Evolutionary conservation across 768 basidiomycete genomes (phyloP).

Genomic region (Collybiopsis confluens): DNA sequence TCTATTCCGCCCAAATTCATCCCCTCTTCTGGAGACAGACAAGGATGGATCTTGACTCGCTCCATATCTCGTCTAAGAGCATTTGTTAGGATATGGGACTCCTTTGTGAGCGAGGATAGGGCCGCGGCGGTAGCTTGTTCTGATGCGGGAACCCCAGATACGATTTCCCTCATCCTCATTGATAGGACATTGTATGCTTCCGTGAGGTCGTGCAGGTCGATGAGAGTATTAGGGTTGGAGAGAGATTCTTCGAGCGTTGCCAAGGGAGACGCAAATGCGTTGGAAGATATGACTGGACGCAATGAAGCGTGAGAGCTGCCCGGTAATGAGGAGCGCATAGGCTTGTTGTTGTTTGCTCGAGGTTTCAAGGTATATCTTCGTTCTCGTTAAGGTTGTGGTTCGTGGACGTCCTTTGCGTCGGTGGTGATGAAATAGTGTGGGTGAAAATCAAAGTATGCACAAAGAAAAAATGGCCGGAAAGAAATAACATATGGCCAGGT

Average conservation of each 20-base stretch:
- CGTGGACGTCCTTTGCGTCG: background rate
- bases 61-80: background rate
- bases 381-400: background rate
- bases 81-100: slow-evolving; percentile 5
- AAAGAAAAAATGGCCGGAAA: background rate
- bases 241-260: slow-evolving; percentile 44
- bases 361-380: background rate
- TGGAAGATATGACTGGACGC: slow-evolving; percentile 14
- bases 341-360: too few species aligned
- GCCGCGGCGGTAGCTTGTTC: slow-evolving; percentile 21
- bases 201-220: slow-evolving; percentile 50
- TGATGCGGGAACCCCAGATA: slow-evolving; percentile 14
- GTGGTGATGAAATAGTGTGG: background rate
- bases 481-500: slow-evolving; percentile 2
- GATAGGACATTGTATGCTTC: slow-evolving; percentile 59
- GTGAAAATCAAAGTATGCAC: background rate
- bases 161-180: slow-evolving; percentile 32
- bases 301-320: slow-evolving; percentile 11
- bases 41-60: slow-evolving; percentile 12
- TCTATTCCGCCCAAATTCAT: slow-evolving; percentile 33
- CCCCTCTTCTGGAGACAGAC: slow-evolving; percentile 1
- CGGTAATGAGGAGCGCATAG: slow-evolving; percentile 4
- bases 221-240: slow-evolving; percentile 26
- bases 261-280: slow-evolving; percentile 31
- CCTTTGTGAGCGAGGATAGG: slow-evolving; percentile 21